Evolutionary conservation across 2,329 filamentous ascomycete genomes (phyloP), one percentile per base, ranked within the genome.

Genomic region (Dryadomyces sulphureus): DNA sequence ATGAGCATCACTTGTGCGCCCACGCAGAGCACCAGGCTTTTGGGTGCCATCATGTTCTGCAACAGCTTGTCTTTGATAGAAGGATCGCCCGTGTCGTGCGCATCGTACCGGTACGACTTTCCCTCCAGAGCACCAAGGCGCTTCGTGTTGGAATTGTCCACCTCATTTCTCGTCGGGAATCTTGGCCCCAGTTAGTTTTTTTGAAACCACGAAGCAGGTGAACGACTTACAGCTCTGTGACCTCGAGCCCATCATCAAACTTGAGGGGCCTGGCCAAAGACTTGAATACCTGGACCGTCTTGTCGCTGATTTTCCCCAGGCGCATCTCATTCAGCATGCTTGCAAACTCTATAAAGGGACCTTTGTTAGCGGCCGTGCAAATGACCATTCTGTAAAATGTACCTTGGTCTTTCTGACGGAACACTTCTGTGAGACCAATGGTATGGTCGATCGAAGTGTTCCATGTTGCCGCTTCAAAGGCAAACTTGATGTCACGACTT

Each of bases 1-100:
- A 98, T 95, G n/a, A 98, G 69, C 92, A 98, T 98, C 39, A 98
- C 93, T 59, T 98, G 93, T 0, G 92, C 86, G 9, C 88, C 86
- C 51, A 92, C 81, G 62, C 95, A 96, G 25, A 98, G 65, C 30
- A 84, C 77, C 19, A 98, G 75, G 0, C 64, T 59, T 54, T 82
- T 81, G 0, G 92, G 89, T 0, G 92, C 89, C 84, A 98, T 95
- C 77, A 93, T 94, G 57, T 90, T 94, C 6, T 75, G 63, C 6
- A 98, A 68, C 0, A 96, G 63, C 57, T 79, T 89, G 40, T 94
- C 87, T 27, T 85, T 80, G 34, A 81, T 62, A 1, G 68, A 64
- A 17, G 72, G 70, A 52, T 94, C 86, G 36, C 90, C 90, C 1
- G 74, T 69, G 60, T 98, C 92, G 7, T 69, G 57, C 2, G 90